Percentiles rank a stretch among this genome's conserved stretches.
Evolutionary conservation across 2,329 filamentous ascomycete species (phyloP).

Genomic region (Emericellopsis atlantica): DNA sequence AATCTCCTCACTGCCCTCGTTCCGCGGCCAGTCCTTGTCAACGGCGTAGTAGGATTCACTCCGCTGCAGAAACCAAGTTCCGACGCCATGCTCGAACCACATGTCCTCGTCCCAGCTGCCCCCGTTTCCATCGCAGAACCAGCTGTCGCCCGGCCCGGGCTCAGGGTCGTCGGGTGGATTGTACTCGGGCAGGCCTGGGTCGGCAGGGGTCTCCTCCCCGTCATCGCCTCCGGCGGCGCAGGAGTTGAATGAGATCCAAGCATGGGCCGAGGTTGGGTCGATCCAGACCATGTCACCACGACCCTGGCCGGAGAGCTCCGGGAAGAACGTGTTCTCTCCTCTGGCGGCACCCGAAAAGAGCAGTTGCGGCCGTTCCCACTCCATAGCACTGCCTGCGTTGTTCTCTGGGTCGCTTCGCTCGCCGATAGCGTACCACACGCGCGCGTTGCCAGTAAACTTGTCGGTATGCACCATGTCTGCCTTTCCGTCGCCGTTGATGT

Average conservation of each 20-base stretch:
- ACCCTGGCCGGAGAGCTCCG: slow-evolving; percentile 1
- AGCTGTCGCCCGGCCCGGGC: not conserved
- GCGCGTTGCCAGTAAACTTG: slow-evolving; percentile 3
- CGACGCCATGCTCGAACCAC: not conserved
- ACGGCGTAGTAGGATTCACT: not conserved
- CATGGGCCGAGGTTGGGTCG: slow-evolving; percentile 2
- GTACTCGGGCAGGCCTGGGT: slow-evolving; percentile 1
- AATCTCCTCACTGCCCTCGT: not conserved
- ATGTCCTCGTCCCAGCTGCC: not conserved
- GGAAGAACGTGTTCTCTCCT: slow-evolving; percentile 1
- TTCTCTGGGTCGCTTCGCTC: not conserved
- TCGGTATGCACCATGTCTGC: slow-evolving; percentile 2
- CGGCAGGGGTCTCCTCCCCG: not conserved
- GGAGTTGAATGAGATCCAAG: slow-evolving; percentile 4
- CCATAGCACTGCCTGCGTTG: not conserved
- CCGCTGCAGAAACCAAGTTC: not conserved
- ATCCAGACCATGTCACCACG: slow-evolving; percentile 3
- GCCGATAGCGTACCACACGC: slow-evolving; percentile 1
- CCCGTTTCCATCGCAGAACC: not conserved
- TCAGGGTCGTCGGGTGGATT: not conserved
- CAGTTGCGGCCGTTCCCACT: not conserved
- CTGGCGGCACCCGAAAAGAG: not conserved
- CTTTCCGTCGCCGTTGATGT: slow-evolving; percentile 18
- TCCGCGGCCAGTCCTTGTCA: not conserved
- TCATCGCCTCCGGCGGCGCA: slow-evolving; percentile 3